phyloP scores from a whole-genome alignment of 768 basidiomycete genomes.

The Lentinula guzmanii region DNA sequence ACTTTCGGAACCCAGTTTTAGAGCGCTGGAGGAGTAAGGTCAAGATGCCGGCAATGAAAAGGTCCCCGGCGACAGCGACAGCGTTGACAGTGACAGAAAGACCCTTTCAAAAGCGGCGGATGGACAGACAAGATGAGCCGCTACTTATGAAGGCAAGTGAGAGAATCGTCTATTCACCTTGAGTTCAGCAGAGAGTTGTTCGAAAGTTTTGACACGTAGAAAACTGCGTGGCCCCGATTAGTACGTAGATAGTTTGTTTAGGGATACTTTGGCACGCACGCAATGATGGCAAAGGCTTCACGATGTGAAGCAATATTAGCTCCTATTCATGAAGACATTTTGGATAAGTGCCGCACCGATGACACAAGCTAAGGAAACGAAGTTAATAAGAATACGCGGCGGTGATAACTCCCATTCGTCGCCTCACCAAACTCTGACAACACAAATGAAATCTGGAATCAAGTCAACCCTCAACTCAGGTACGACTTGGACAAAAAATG shows the following conservation, averaged over 20 bases:
- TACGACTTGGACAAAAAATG: neutral
- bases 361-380: slow-evolving; percentile 16
- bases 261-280: neutral
- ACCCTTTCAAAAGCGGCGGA: slow-evolving; percentile 14
- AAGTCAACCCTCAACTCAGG: neutral
- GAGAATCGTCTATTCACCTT: slow-evolving; percentile 20
- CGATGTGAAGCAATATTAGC: neutral
- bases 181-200: slow-evolving; percentile 23
- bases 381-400: neutral
- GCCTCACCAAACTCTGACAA: slow-evolving; percentile 33
- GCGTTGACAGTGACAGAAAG: slow-evolving; percentile 40
- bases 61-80: slow-evolving; percentile 38
- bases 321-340: neutral
- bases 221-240: slow-evolving; percentile 14
- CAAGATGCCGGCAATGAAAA: slow-evolving; percentile 38
- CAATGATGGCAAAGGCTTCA: slow-evolving; percentile 6
- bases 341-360: slow-evolving; percentile 21
- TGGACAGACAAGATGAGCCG: neutral
- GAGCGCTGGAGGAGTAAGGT: slow-evolving; percentile 35
- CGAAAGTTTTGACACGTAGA: slow-evolving; percentile 25
- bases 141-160: neutral
- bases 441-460: slow-evolving; percentile 24
- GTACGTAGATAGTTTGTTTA: neutral
- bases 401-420: neutral
- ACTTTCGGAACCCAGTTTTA: slow-evolving; percentile 45